A percentile compares a stretch with the other conserved stretches of the same genome.
Conservation (phyloP, 2,329 filamentous ascomycete species). For the Leptographium galeiforme region DNA sequence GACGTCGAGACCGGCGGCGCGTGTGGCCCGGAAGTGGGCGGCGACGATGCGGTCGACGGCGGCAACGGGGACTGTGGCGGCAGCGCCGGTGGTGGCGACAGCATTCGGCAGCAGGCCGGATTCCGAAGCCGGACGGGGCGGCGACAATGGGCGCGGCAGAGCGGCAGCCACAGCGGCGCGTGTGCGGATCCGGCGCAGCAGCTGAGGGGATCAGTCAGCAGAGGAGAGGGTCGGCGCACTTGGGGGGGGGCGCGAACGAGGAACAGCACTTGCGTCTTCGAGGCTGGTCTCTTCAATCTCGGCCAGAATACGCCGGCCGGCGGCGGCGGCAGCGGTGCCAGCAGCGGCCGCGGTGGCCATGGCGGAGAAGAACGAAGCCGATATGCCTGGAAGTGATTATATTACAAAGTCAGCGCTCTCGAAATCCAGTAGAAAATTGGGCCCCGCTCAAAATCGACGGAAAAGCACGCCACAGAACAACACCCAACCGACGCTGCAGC, state of each 20-base stretch:
- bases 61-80: constrained; percentile 9
- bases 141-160: background rate
- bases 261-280: constrained; percentile 36
- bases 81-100: constrained; percentile 1
- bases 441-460: no score
- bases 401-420: no score
- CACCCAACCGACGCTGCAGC: background rate
- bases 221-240: background rate
- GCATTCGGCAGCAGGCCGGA: background rate
- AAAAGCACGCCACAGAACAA: background rate
- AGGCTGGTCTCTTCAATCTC: constrained; percentile 45
- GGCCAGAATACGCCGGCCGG: constrained; percentile 35
- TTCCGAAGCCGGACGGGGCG: background rate
- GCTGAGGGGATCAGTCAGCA: constrained; percentile 5
- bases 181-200: constrained; percentile 4
- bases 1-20: constrained; percentile 32
- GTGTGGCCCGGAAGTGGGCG: constrained; percentile 34
- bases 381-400: no score
- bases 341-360: background rate
- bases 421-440: no score
- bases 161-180: background rate
- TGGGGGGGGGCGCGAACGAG: background rate
- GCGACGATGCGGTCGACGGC: constrained; percentile 32
- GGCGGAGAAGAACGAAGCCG: background rate
- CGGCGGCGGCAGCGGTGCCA: constrained; percentile 16